phyloP scores from a whole-genome alignment of 192 early-diverging fungal genomes.

The Jimgerdemannia flammicorona region DNA sequence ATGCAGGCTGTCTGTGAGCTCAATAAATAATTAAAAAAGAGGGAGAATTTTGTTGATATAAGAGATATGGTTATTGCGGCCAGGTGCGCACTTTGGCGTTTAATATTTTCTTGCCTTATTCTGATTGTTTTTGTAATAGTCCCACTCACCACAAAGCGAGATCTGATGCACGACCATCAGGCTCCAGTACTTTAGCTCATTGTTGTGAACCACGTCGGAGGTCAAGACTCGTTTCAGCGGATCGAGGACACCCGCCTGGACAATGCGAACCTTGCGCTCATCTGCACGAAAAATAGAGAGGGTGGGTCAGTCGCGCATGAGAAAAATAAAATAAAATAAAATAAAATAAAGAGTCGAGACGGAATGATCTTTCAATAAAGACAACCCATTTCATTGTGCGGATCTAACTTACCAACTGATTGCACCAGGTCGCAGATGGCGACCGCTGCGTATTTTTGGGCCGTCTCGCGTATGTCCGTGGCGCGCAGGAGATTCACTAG shows the following conservation, averaged over 20 bases:
- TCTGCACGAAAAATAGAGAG: constrained; percentile 32
- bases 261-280: constrained; percentile 49
- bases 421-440: constrained; percentile 66
- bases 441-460: constrained; percentile 61
- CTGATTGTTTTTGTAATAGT: neutral
- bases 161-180: constrained; percentile 75
- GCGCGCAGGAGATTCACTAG: constrained; percentile 48
- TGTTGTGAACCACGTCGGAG: constrained; percentile 49
- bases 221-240: constrained; percentile 52
- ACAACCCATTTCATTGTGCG: constrained; percentile 1
- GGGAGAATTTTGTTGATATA: too few species aligned
- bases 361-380: neutral
- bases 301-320: too few species aligned
- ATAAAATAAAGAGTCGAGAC: neutral
- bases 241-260: constrained; percentile 59
- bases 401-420: constrained; percentile 43
- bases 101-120: too few species aligned
- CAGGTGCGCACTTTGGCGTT: too few species aligned
- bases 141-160: constrained; percentile 49
- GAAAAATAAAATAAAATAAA: too few species aligned
- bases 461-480: constrained; percentile 50
- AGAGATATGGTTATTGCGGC: too few species aligned
- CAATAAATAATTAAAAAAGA: too few species aligned
- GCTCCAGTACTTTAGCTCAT: constrained; percentile 79
- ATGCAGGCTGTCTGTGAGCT: neutral